Evolutionary conservation across 2,329 filamentous ascomycete species (phyloP).

Genomic region (Tolypocladium tropicale): DNA sequence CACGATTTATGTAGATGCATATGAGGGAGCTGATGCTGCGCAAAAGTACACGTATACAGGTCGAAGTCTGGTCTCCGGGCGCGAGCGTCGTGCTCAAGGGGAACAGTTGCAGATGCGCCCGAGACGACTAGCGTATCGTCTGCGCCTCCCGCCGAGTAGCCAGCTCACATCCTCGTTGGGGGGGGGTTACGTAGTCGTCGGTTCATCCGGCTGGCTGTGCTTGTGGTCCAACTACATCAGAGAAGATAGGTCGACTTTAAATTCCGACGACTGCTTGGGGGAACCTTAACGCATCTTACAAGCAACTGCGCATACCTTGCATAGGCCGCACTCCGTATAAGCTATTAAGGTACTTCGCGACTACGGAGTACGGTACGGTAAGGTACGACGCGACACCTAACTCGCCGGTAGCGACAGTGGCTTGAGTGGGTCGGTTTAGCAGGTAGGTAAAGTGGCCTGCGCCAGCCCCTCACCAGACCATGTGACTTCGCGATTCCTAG

Average conservation of each 20-base stretch:
- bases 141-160: background rate
- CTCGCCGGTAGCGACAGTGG: background rate
- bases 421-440: too few relatives aligned
- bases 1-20: background rate
- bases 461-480: slow-evolving; percentile 7
- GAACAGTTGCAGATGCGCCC: background rate
- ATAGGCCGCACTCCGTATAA: too few relatives aligned
- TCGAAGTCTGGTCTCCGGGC: background rate
- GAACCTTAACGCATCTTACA: background rate
- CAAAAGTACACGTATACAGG: background rate
- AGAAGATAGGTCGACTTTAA: too few relatives aligned
- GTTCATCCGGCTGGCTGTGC: background rate
- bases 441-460: background rate
- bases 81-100: background rate
- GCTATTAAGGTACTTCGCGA: too few relatives aligned
- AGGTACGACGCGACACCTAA: too few relatives aligned
- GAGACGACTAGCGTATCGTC: background rate
- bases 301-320: background rate
- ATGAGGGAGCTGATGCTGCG: background rate
- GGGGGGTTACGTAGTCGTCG: background rate
- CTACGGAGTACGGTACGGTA: too few relatives aligned
- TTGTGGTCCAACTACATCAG: background rate
- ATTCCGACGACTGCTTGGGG: background rate
- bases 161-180: background rate
- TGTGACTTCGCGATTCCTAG: slow-evolving; percentile 20